Conservation (phyloP, 305 asterid species). For the Solanum chacoense region DNA sequence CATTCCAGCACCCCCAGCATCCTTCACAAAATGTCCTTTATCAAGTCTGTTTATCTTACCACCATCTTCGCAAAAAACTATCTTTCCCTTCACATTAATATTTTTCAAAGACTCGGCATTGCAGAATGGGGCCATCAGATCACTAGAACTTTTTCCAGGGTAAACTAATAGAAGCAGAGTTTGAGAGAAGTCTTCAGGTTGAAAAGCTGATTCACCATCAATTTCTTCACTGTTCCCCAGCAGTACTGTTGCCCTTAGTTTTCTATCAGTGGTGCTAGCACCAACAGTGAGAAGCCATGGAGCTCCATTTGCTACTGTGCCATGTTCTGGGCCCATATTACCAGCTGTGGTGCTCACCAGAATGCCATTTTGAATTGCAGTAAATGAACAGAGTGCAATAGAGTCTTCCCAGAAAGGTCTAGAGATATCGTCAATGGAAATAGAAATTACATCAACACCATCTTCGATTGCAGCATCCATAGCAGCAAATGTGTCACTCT, state of each 20-base stretch:
- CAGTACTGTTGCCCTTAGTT: not conserved
- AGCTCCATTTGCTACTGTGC: constrained; percentile 1
- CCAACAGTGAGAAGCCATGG: constrained; percentile 9
- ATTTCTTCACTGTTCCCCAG: not conserved
- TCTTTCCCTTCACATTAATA: constrained; percentile 4
- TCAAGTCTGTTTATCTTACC: not conserved
- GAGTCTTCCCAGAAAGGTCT: not conserved
- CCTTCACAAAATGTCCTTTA: constrained; percentile 12
- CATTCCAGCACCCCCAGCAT: constrained; percentile 19
- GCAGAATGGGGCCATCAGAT: not conserved
- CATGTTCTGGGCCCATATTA: not conserved
- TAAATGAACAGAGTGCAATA: not conserved
- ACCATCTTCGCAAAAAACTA: constrained; percentile 1
- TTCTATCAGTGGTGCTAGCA: not conserved
- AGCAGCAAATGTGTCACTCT: constrained; percentile 18
- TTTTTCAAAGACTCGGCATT: not conserved
- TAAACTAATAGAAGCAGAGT: constrained; percentile 11
- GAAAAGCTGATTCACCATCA: constrained; percentile 3
- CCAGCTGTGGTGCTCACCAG: constrained; percentile 1
- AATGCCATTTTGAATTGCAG: not conserved
- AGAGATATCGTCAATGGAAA: constrained; percentile 17
- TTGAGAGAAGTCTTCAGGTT: constrained; percentile 3
- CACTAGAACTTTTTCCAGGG: constrained; percentile 2
- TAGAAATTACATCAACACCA: constrained; percentile 24
- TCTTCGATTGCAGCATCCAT: constrained; percentile 27